Base-by-base conservation (phyloP, 2,329 filamentous ascomycete genomes). In the Colletotrichum sp. region DNA sequence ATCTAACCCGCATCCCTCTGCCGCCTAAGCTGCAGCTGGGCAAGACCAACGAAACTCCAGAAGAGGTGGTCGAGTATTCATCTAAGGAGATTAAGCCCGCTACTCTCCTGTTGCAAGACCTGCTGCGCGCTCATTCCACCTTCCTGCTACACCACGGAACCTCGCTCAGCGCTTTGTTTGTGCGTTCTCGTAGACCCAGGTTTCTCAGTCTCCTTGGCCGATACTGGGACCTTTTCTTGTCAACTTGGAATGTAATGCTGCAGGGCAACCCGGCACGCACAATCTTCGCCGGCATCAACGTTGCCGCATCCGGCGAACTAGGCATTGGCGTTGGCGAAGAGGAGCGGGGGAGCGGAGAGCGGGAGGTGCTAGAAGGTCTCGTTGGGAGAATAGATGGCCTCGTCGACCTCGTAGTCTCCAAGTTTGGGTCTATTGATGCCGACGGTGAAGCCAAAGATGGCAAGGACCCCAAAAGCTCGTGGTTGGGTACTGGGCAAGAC, bases 321-420 rank as follows among this genome's bases (percentile, higher is more conserved):
- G 97, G 97, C 19, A 92, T 98, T 62, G 97, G 97, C 0, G 97
- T 99, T 2, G 97, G 97, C 22, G 97, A 99, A 83, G 97, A 99
- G 86, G 95, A 98, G 71, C 94, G 96, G 83, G 96, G 96, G 6
- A 98, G 96, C 82, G 96, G 96, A 36, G 96, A 99, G 86, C 90
- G 96, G 80, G 96, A 98, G 80, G 96, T 99, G 1, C 88, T 99
- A 2, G 96, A 99, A 84, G 95, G 95, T n/a, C 92, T 98, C 77
- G 92, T 95, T 2, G 90, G 89, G 12, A 90, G 95, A 71, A 95
- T 95, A 29, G 93, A 97, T 68, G 97, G 97, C 1, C 88, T 99
- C 52, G 91, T 98, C 8, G 97, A 99, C 84, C 84, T 99, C 65
- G 88, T 98, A 57, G 96, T 98, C 5, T 96, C 95, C 59, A 93